Conservation (phyloP, 139 green algal species). For the Marvania coccoides region DNA sequence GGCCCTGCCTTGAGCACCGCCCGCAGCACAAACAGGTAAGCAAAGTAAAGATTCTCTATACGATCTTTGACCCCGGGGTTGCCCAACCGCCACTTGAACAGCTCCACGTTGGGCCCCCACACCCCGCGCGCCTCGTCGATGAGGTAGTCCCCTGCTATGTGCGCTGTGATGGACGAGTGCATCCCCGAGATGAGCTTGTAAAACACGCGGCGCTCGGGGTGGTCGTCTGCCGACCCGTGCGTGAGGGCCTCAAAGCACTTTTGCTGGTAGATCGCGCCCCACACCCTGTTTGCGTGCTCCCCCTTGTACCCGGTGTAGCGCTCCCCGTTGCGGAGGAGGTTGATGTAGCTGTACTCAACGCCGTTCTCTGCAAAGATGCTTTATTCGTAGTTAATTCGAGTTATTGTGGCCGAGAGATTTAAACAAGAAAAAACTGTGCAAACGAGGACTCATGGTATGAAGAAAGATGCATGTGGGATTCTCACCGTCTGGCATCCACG, state of each 20-base stretch:
- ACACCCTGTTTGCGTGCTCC: conserved; percentile 84
- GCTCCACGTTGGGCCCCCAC: conserved; percentile 67
- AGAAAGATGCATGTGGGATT: not conserved
- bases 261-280: conserved; percentile 88
- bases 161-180: conserved; percentile 87
- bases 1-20: conserved; percentile 74
- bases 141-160: conserved; percentile 75
- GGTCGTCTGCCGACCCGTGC: conserved; percentile 6
- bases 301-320: conserved; percentile 86
- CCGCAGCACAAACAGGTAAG: conserved; percentile 85
- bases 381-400: no score
- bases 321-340: conserved; percentile 89
- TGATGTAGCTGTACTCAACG: conserved; percentile 89
- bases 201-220: conserved; percentile 71
- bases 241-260: conserved; percentile 56
- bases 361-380: no score
- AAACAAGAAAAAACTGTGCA: not conserved
- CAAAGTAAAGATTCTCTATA: conserved; percentile 93
- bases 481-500: conserved; percentile 80
- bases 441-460: not conserved
- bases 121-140: conserved; percentile 32
- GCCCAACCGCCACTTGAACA: conserved; percentile 66
- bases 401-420: no score
- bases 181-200: conserved; percentile 80
- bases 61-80: conserved; percentile 28